Evolutionary conservation across 805 yeast species (phyloP).

Genomic region (Teunomyces lycoperdinae): DNA sequence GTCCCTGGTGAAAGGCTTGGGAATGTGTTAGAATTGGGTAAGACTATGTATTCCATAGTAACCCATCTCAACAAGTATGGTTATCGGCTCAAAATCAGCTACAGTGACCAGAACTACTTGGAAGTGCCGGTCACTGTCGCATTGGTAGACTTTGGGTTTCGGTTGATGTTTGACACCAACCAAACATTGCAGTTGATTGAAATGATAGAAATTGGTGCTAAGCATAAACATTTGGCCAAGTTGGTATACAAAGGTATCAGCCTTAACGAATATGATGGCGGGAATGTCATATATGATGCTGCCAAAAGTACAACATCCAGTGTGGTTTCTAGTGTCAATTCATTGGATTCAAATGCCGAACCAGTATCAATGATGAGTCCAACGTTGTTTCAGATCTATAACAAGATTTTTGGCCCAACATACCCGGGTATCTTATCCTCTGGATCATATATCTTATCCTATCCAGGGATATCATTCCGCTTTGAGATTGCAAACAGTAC

Average conservation of each 20-base stretch:
- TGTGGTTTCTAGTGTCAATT: slow-evolving; percentile 4
- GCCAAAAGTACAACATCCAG: slow-evolving; percentile 1
- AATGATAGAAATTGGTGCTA: slow-evolving; percentile 6
- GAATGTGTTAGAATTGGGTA: slow-evolving; percentile 26
- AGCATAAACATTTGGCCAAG: slow-evolving; percentile 6
- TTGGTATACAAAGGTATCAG: slow-evolving; percentile 31
- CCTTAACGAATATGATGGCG: slow-evolving; percentile 24
- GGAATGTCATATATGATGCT: slow-evolving; percentile 1
- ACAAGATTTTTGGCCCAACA: slow-evolving; percentile 60
- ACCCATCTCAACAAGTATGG: slow-evolving; percentile 23
- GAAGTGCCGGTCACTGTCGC: slow-evolving; percentile 31
- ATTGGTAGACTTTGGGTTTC: slow-evolving; percentile 18
- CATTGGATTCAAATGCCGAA: not conserved
- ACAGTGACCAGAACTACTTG: slow-evolving; percentile 27
- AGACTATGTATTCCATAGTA: slow-evolving; percentile 26
- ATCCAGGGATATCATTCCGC: slow-evolving; percentile 55
- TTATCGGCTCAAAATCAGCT: slow-evolving; percentile 27
- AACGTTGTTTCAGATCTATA: slow-evolving; percentile 46
- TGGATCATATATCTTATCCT: slow-evolving; percentile 44
- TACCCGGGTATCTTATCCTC: slow-evolving; percentile 46
- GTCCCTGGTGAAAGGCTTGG: slow-evolving; percentile 40
- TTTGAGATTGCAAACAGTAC: slow-evolving; percentile 30
- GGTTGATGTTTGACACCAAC: slow-evolving; percentile 10
- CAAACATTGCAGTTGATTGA: slow-evolving; percentile 12
- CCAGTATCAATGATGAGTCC: slow-evolving; percentile 2